Base-by-base conservation (phyloP, 78 protist genomes). In the Dictyostelium firmibasis region DNA sequence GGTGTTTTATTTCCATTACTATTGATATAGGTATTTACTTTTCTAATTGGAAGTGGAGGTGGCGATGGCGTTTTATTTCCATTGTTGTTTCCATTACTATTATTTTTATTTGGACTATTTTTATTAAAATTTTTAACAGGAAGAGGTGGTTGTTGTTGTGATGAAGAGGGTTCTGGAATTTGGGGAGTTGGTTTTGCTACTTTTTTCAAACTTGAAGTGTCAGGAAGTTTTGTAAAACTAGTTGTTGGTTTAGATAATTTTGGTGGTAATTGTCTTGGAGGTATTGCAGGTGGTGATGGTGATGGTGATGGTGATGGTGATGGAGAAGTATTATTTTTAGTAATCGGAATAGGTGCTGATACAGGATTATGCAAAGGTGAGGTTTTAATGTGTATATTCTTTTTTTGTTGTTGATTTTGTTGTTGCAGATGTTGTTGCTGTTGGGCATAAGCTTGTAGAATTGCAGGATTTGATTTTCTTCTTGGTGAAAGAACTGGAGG, bases 361-460 rank as follows among this genome's bases (percentile, higher is more conserved):
- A 47, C 57, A 11, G 57, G 57, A 47, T 47, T 47, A n/a, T n/a
- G n/a, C 18, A 47, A 47, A 11, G 53, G 38, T 36, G 41, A 18
- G 25, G 53, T 25, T 70, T 44, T 84, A 64, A n/a, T 38, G 27
- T 23, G 78, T 9, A 14, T n/a, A 31, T 5, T 60, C 70, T 60
- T 60, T 27, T 18, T 36, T 36, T 36, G 29, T 8, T 70, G 81
- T 72, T 47, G 38, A 4, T 72, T 29, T 50, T 85, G 75, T 50
- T 85, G 43, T 69, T 44, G 91, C 29, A 23, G 91, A 0, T 43
- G 72, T 75, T 70, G 79, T 69, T 84, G 89, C 25, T 69, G 89
- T 23, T 57, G 35, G 13, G 76, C 16, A 35, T 64, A 70, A 33
- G 25, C 27, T 31, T 41, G 86, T 50, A 62, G 35, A 60, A 35